These are phyloP conservation scores for Saccharomycopsis olivae DNA, from an alignment of 805 yeast species.

Conservation along the genomic window DNA sequence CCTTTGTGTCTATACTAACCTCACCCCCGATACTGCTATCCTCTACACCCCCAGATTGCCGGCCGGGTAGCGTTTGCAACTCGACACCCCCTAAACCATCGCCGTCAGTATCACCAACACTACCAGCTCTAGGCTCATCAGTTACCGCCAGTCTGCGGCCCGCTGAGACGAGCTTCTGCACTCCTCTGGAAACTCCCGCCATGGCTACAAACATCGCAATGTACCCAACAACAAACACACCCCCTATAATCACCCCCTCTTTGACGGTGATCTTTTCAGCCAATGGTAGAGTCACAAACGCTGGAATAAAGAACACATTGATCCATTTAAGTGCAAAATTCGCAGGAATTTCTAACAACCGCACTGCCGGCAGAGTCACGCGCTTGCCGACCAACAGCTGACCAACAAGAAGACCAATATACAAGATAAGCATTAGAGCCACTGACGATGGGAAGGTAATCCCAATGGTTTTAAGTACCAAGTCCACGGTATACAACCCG, in stretches of 20 bases:
- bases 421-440: conserved; percentile 53
- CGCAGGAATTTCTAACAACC: conserved; percentile 45
- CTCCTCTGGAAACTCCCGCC: no score
- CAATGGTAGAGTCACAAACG: conserved; percentile 62
- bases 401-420: conserved; percentile 32
- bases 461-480: conserved; percentile 32
- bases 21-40: no score
- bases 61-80: no score
- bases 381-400: conserved; percentile 30
- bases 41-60: no score
- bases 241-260: conserved; percentile 67
- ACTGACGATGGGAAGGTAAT: conserved; percentile 63
- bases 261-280: conserved; percentile 53
- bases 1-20: no score
- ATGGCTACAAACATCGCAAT: conserved; percentile 38
- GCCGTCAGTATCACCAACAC: no score
- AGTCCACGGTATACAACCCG: conserved; percentile 44
- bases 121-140: no score
- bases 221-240: conserved; percentile 60
- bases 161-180: no score
- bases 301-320: conserved; percentile 67
- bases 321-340: conserved; percentile 70
- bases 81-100: no score
- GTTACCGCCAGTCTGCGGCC: no score
- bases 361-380: conserved; percentile 23